Conservation (phyloP, 2,329 filamentous ascomycete species). For the Colletotrichum chlorophyti region DNA sequence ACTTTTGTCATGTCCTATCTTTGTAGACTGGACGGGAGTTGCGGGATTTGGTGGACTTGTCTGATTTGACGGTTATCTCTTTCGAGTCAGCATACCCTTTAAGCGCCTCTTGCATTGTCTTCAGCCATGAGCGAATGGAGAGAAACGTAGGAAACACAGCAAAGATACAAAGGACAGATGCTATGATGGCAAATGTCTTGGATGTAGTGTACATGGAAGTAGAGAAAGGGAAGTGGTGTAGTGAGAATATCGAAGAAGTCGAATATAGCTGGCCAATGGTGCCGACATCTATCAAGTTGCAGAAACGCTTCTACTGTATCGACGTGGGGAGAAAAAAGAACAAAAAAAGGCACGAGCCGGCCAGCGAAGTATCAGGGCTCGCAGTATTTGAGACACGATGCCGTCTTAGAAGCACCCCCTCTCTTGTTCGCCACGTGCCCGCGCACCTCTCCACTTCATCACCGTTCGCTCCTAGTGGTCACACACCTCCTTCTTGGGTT, state of each 20-base stretch:
- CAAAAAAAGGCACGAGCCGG: no score
- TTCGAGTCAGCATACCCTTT: neutral
- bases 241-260: neutral
- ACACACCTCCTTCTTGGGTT: neutral
- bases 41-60: no score
- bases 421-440: no score
- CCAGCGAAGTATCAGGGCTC: neutral
- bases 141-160: neutral
- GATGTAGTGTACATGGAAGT: neutral
- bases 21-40: neutral
- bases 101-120: neutral
- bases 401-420: neutral
- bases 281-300: slow-evolving; percentile 10
- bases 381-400: neutral
- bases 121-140: neutral
- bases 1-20: neutral
- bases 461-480: no score
- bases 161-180: neutral
- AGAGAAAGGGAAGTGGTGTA: neutral
- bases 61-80: no score
- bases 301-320: slow-evolving; percentile 18
- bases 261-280: neutral
- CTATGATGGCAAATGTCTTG: no score
- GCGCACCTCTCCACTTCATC: neutral
- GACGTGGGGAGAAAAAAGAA: neutral